Evolutionary conservation across 2,329 filamentous ascomycete genomes (phyloP).

Genomic region (Fusarium odoratissimum): DNA sequence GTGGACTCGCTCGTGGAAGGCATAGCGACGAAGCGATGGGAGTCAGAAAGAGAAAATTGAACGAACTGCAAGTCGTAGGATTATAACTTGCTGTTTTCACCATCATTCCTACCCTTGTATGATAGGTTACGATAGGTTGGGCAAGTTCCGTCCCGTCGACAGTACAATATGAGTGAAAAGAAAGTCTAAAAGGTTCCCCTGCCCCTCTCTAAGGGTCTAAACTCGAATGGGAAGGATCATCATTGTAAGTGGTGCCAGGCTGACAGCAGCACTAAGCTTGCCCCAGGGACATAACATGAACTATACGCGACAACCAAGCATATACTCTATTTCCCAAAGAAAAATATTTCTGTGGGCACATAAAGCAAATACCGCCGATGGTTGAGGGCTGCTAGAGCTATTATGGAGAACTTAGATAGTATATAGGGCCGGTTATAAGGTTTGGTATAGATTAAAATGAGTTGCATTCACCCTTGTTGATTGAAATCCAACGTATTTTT

Average conservation of each 20-base stretch:
- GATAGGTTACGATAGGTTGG: not conserved
- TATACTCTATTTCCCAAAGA: too few species aligned
- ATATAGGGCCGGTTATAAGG: too few species aligned
- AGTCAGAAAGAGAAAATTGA: not conserved
- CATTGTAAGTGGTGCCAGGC: not conserved
- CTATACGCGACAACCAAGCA: not conserved
- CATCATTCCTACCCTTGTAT: not conserved
- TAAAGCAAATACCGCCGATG: too few species aligned
- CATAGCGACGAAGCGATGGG: not conserved
- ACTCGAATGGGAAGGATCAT: not conserved
- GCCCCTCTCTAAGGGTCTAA: not conserved
- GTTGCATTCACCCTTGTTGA: too few species aligned
- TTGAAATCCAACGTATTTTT: too few species aligned
- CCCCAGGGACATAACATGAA: not conserved
- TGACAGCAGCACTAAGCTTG: not conserved
- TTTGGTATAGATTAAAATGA: too few species aligned
- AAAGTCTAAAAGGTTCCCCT: not conserved
- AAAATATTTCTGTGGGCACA: too few species aligned
- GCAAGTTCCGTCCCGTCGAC: not conserved
- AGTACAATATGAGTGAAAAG: not conserved
- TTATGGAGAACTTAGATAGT: too few species aligned
- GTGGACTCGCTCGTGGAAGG: not conserved
- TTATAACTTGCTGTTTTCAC: fast-evolving
- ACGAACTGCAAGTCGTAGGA: not conserved
- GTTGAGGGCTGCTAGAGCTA: too few species aligned